Evolutionary conservation across 306 rosid genomes (phyloP).

Genomic region (Cucumis sativus): DNA sequence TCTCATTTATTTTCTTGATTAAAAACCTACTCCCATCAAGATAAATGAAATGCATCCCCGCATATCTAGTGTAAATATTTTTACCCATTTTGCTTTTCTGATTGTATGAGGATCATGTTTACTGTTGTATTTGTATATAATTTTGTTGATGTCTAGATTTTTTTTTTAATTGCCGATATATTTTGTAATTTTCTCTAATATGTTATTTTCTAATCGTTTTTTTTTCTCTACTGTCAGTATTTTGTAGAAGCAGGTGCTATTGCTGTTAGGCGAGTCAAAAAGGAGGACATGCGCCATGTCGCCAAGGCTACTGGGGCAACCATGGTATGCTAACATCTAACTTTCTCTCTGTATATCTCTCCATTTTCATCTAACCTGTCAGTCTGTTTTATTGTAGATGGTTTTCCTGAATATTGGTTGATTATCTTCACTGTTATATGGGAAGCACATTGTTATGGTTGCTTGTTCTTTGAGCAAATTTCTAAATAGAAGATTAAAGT

Average conservation of each 20-base stretch:
- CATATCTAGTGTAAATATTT: not conserved
- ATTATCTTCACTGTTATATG: not conserved
- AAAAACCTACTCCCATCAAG: not conserved
- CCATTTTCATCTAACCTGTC: not conserved
- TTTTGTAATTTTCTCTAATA: not conserved
- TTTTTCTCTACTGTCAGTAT: constrained; percentile 42
- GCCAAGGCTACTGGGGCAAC: constrained; percentile 99
- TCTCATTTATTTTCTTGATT: not conserved
- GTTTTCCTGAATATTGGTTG: not conserved
- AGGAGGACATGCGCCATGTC: constrained; percentile 98
- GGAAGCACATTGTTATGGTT: not conserved
- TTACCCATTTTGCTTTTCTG: not conserved
- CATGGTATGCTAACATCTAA: constrained; percentile 29
- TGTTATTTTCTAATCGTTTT: not conserved
- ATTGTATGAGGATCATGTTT: not conserved
- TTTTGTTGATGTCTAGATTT: not conserved
- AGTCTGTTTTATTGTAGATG: not conserved
- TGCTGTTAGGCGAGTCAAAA: constrained; percentile 85
- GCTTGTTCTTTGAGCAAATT: not conserved
- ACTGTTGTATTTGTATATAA: not conserved
- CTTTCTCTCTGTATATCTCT: not conserved
- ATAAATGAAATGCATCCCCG: not conserved
- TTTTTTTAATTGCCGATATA: not conserved
- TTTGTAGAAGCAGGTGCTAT: constrained; percentile 97
- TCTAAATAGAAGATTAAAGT: not conserved